A percentile compares a stretch with the other conserved stretches of the same genome.
Evolutionary conservation across 2,329 filamentous ascomycete genomes (phyloP).

Genomic region (Sporothrix curviconia): DNA sequence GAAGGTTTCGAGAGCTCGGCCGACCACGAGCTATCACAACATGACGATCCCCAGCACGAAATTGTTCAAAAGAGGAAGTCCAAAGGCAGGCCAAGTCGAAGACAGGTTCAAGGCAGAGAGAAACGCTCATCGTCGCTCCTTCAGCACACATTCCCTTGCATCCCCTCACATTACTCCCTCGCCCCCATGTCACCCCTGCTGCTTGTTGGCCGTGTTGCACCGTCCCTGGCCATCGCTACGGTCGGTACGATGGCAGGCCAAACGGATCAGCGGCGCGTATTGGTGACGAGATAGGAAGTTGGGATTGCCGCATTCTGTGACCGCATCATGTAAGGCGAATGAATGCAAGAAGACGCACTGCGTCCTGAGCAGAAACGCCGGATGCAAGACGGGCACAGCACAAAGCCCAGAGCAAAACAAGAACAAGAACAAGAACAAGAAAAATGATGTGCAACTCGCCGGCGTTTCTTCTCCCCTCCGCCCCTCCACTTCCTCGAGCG

Average conservation of each 20-base stretch:
- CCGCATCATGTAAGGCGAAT: no score
- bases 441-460: neutral
- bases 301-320: neutral
- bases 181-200: no score
- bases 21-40: neutral
- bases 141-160: no score
- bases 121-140: no score
- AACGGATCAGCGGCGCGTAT: neutral
- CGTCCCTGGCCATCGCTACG: constrained; percentile 1
- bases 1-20: neutral
- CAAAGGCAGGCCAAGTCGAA: neutral
- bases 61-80: constrained; percentile 6
- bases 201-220: neutral
- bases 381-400: no score
- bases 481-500: no score
- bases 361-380: no score
- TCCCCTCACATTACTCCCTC: no score
- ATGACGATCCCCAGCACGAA: constrained; percentile 8
- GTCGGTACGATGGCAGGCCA: neutral
- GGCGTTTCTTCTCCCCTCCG: no score
- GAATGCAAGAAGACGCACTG: neutral
- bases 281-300: constrained; percentile 8
- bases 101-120: no score
- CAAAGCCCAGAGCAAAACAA: no score
- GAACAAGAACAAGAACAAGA: neutral